phyloP scores from a whole-genome alignment of 1,284 basidiomycete species.

The Tylopilus sp. region DNA sequence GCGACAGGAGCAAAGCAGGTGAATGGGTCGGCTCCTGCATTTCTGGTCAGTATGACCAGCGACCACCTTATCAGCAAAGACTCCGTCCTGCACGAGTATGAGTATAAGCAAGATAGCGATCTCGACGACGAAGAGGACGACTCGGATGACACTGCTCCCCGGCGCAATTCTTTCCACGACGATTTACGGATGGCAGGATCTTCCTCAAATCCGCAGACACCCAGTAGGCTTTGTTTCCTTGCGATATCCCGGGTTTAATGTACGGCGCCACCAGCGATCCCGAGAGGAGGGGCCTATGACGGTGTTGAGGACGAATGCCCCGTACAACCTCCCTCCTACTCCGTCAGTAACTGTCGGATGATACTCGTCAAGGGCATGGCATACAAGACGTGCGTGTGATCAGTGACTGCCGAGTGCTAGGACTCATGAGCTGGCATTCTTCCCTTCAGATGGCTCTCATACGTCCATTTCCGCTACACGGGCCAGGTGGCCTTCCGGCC shows the following conservation, averaged over 20 bases:
- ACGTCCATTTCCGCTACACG: constrained; percentile 32
- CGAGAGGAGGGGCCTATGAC: not conserved
- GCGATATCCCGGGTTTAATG: not conserved
- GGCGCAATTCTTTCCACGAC: not conserved
- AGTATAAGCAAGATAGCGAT: constrained; percentile 31
- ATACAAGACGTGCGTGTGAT: constrained; percentile 27
- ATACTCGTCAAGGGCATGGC: constrained; percentile 30
- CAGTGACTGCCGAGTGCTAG: not conserved
- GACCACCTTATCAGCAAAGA: constrained; percentile 20
- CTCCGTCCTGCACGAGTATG: constrained; percentile 28
- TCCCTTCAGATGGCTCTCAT: constrained; percentile 24
- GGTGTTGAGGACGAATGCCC: not conserved
- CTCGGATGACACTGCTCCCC: not conserved
- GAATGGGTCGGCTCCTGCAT: constrained; percentile 8
- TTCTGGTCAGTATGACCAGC: constrained; percentile 25
- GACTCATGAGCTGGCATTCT: not conserved
- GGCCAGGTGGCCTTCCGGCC: constrained; percentile 28
- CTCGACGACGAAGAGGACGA: constrained; percentile 23
- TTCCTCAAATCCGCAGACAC: constrained; percentile 3
- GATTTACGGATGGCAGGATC: not conserved
- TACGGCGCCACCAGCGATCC: not conserved
- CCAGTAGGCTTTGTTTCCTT: constrained; percentile 5
- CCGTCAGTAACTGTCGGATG: constrained; percentile 23
- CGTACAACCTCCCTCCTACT: constrained; percentile 26
- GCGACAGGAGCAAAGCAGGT: constrained; percentile 9